Conservation (phyloP, 179 eudicot genomes). For the Beta lomatogona region DNA sequence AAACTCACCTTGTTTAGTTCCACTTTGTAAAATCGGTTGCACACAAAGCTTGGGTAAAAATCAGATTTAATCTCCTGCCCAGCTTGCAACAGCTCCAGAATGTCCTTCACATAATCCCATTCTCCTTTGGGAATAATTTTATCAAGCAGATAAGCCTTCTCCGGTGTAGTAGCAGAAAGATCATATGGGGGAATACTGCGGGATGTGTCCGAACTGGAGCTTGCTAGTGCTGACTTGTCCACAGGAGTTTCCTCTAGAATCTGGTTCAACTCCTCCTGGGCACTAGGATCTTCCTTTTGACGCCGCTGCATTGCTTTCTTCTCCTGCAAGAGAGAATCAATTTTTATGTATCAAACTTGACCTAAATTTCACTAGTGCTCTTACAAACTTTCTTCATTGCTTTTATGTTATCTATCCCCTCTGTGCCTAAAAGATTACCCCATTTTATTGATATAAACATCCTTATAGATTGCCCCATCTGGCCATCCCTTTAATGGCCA, state of each 20-base stretch:
- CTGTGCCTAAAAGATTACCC: too few relatives aligned
- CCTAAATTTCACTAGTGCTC: not conserved
- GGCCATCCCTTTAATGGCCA: too few relatives aligned
- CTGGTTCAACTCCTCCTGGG: conserved; percentile 37
- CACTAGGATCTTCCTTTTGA: conserved; percentile 36
- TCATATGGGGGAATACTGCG: conserved; percentile 76
- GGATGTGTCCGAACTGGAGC: conserved; percentile 32
- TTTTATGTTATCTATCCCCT: not conserved
- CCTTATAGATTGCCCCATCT: too few relatives aligned
- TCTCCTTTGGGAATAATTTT: conserved; percentile 81
- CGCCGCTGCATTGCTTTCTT: conserved; percentile 36
- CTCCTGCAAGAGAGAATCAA: conserved; percentile 42
- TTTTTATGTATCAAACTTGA: not conserved
- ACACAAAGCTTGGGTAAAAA: conserved; percentile 63
- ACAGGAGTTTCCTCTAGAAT: conserved; percentile 42
- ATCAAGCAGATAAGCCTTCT: conserved; percentile 80
- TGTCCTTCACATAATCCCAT: conserved; percentile 68
- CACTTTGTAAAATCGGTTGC: conserved; percentile 63
- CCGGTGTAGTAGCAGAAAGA: conserved; percentile 63
- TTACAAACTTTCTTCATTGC: not conserved
- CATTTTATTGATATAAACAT: too few relatives aligned
- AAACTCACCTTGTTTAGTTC: conserved; percentile 52
- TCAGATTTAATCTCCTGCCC: conserved; percentile 50
- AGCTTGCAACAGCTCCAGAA: conserved; percentile 43
- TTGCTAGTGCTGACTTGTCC: conserved; percentile 61